Conservation (phyloP, 2,329 filamentous ascomycete genomes). For the Byssothecium circinans region DNA sequence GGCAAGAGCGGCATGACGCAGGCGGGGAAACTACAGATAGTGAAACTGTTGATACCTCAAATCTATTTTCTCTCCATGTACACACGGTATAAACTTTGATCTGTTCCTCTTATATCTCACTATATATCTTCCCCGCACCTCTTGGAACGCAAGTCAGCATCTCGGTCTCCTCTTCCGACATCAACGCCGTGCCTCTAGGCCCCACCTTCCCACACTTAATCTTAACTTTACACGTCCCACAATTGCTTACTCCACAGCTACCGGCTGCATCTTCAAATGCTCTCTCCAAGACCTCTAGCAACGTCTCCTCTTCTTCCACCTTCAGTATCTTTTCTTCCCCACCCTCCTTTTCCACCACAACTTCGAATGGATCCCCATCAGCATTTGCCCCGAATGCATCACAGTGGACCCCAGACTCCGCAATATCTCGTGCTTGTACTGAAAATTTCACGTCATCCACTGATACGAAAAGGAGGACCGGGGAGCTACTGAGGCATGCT, state of each 20-base stretch:
- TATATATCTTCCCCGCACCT: constrained; percentile 3
- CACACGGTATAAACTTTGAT: too few relatives aligned
- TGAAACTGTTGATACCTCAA: not conserved
- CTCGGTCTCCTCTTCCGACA: not conserved
- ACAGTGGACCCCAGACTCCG: constrained; percentile 2
- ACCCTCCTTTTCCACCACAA: not conserved
- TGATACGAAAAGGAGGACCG: too few relatives aligned
- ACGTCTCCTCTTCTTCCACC: constrained; percentile 3
- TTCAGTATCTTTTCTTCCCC: not conserved
- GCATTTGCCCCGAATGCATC: constrained; percentile 3
- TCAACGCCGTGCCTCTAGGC: constrained; percentile 3
- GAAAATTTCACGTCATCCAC: constrained; percentile 1
- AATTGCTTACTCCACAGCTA: constrained; percentile 8
- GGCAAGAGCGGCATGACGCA: constrained; percentile 8
- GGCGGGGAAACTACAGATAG: constrained; percentile 3
- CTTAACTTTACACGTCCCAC: constrained; percentile 3
- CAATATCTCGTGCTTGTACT: not conserved
- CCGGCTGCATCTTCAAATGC: constrained; percentile 6
- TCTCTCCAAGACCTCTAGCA: constrained; percentile 2
- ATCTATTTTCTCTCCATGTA: not conserved
- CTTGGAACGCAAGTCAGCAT: constrained; percentile 4
- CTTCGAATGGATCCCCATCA: constrained; percentile 3
- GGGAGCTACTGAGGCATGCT: too few relatives aligned
- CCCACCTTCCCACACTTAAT: constrained; percentile 3
- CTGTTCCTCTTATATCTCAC: constrained; percentile 6